Evolutionary conservation across 208 protist genomes (phyloP).

Genomic region (Trypanosoma rangeli): DNA sequence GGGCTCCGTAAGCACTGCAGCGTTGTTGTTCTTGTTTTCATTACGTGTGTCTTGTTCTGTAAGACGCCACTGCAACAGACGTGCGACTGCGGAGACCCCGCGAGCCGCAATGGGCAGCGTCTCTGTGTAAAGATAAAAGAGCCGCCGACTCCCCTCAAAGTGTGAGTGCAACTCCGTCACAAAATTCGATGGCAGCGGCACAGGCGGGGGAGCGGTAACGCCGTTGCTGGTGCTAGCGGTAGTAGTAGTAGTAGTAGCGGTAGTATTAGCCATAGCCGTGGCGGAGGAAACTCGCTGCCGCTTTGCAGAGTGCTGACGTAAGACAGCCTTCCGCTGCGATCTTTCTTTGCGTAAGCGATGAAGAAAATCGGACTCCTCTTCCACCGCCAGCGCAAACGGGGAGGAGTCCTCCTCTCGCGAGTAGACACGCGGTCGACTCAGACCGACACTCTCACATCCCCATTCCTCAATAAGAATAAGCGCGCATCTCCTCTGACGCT

Average conservation of each 20-base stretch:
- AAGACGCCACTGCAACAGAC: slow-evolving; percentile 19
- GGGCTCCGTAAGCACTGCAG: neutral
- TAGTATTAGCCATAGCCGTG: neutral
- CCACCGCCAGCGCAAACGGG: neutral
- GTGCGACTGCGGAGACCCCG: slow-evolving; percentile 8
- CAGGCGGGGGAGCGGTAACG: neutral
- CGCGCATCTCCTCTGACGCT: slow-evolving; percentile 55
- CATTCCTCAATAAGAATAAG: slow-evolving; percentile 58
- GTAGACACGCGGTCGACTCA: neutral
- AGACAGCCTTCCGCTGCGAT: neutral
- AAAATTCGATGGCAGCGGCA: neutral
- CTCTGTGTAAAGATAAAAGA: slow-evolving; percentile 27
- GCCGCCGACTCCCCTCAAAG: slow-evolving; percentile 15
- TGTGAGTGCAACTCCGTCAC: neutral
- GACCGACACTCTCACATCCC: neutral
- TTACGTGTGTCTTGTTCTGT: neutral
- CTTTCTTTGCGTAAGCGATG: slow-evolving; percentile 9
- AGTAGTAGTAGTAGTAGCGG: neutral
- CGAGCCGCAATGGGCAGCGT: neutral
- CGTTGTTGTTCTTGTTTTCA: neutral
- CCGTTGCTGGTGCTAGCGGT: neutral
- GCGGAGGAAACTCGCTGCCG: neutral
- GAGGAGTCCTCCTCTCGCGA: neutral
- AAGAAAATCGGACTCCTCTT: slow-evolving; percentile 19
- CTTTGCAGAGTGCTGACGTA: neutral